Evolutionary conservation across 441 rosid species (phyloP).

Genomic region (Bruguiera hainesii): DNA sequence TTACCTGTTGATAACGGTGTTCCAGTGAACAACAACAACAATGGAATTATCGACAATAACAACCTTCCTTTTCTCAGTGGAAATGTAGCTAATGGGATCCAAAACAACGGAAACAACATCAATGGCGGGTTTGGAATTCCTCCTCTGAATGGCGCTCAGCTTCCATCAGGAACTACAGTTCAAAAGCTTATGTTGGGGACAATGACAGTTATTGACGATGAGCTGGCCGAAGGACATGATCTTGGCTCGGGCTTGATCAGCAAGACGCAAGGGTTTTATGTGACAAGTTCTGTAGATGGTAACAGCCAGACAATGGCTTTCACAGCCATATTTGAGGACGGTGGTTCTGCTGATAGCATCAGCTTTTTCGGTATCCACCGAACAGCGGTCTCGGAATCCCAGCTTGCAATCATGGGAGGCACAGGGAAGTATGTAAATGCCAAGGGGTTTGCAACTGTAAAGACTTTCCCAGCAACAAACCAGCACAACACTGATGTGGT

Average conservation of each 20-base stretch:
- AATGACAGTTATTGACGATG: conserved; percentile 41
- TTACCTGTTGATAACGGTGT: conserved; percentile 29
- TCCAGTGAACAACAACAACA: conserved; percentile 26
- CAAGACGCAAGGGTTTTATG: conserved; percentile 45
- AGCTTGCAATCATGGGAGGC: conserved; percentile 49
- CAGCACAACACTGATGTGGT: conserved; percentile 35
- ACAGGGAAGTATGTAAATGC: conserved; percentile 47
- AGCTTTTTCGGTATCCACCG: conserved; percentile 49
- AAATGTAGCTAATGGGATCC: conserved; percentile 25
- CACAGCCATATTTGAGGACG: conserved; percentile 36
- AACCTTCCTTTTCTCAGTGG: conserved; percentile 43
- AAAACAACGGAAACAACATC: conserved; percentile 33
- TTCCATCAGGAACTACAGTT: conserved; percentile 29
- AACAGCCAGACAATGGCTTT: conserved; percentile 43
- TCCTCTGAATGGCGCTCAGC: conserved; percentile 23
- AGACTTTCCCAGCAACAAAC: conserved; percentile 24
- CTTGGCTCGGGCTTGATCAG: conserved; percentile 38
- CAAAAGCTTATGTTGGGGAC: conserved; percentile 45
- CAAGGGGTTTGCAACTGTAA: conserved; percentile 34
- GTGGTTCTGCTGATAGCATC: conserved; percentile 34
- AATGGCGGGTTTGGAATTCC: conserved; percentile 31
- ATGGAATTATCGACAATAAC: conserved; percentile 34
- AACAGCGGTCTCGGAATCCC: conserved; percentile 37
- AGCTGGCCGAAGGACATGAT: conserved; percentile 41
- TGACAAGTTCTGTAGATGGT: conserved; percentile 44